phyloP scores from a whole-genome alignment of 2,329 filamentous ascomycete genomes.

The Chaetoscypha palmicola region DNA sequence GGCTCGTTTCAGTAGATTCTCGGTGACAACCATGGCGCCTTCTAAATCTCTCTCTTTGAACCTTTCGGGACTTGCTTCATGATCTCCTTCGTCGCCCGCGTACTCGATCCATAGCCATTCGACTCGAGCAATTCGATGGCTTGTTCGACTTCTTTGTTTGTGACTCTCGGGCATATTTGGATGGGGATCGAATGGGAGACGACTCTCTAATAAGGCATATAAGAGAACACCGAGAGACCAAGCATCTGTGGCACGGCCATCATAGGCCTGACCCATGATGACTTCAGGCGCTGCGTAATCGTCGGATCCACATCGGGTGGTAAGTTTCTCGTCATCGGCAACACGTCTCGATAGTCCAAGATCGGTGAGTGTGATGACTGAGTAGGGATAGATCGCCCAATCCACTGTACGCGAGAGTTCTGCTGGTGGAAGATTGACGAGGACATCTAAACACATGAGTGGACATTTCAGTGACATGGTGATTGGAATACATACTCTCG shows the following conservation, averaged over 20 bases:
- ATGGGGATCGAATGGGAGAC: slow-evolving; percentile 85
- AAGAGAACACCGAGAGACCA: slow-evolving; percentile 93
- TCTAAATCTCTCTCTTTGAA: slow-evolving; percentile 59
- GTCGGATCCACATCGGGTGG: slow-evolving; percentile 89
- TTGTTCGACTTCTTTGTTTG: slow-evolving; percentile 72
- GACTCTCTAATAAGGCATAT: slow-evolving; percentile 88
- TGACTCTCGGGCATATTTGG: slow-evolving; percentile 72
- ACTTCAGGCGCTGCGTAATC: slow-evolving; percentile 97
- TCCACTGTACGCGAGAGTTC: slow-evolving; percentile 60
- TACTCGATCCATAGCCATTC: slow-evolving; percentile 95
- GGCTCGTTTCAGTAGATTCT: slow-evolving; percentile 76
- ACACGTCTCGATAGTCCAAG: slow-evolving; percentile 84
- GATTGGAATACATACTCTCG: slow-evolving; percentile 61
- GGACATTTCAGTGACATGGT: slow-evolving; percentile 5
- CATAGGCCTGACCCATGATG: slow-evolving; percentile 89
- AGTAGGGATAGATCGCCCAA: slow-evolving; percentile 70
- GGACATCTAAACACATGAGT: slow-evolving; percentile 57
- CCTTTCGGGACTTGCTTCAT: slow-evolving; percentile 59
- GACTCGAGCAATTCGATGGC: slow-evolving; percentile 88
- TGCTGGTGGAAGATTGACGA: slow-evolving; percentile 71
- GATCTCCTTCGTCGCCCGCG: slow-evolving; percentile 77
- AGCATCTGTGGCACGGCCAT: slow-evolving; percentile 83
- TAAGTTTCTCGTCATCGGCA: slow-evolving; percentile 78
- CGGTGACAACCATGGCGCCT: slow-evolving; percentile 74
- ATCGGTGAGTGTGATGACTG: slow-evolving; percentile 84